A percentile compares a stretch with the other conserved stretches of the same genome.
These are phyloP conservation scores for Salix udensis DNA, from an alignment of 345 rosid genomes.

Conservation along the genomic window DNA sequence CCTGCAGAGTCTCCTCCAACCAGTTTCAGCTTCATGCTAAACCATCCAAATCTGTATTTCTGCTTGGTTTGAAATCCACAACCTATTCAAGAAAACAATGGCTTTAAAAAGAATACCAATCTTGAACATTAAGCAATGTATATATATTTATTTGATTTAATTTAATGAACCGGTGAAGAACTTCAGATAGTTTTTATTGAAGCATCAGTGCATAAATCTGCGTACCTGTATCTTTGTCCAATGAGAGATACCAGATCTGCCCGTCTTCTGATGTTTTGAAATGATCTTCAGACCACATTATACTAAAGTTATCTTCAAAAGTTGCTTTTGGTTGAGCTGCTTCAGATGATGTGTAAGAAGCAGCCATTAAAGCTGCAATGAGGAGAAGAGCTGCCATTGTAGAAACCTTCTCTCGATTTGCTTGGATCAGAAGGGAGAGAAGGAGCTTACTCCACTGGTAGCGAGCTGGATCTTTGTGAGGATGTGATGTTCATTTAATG, in stretches of 20 bases:
- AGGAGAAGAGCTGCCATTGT: constrained; percentile 33
- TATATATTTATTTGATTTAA: too few relatives aligned
- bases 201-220: neutral
- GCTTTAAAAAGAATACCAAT: neutral
- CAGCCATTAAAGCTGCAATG: constrained; percentile 36
- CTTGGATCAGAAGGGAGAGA: constrained; percentile 4
- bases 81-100: constrained; percentile 32
- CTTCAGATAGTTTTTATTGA: neutral
- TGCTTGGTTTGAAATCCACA: constrained; percentile 96
- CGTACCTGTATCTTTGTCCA: constrained; percentile 91
- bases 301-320: constrained; percentile 80
- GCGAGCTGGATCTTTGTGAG: constrained; percentile 26
- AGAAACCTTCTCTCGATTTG: constrained; percentile 32
- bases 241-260: constrained; percentile 88
- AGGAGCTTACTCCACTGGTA: neutral
- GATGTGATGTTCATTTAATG: constrained; percentile 20
- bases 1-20: constrained; percentile 98
- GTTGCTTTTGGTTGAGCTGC: constrained; percentile 47
- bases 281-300: constrained; percentile 92
- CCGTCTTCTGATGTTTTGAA: constrained; percentile 92
- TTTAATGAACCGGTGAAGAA: neutral
- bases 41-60: constrained; percentile 93
- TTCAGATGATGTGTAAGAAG: constrained; percentile 10
- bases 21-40: constrained; percentile 91
- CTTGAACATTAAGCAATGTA: neutral